Percentiles rank a stretch among this genome's conserved stretches.
Evolutionary conservation across 2,329 filamentous ascomycete genomes (phyloP).

Genomic region (Ceratocystis ficicola): DNA sequence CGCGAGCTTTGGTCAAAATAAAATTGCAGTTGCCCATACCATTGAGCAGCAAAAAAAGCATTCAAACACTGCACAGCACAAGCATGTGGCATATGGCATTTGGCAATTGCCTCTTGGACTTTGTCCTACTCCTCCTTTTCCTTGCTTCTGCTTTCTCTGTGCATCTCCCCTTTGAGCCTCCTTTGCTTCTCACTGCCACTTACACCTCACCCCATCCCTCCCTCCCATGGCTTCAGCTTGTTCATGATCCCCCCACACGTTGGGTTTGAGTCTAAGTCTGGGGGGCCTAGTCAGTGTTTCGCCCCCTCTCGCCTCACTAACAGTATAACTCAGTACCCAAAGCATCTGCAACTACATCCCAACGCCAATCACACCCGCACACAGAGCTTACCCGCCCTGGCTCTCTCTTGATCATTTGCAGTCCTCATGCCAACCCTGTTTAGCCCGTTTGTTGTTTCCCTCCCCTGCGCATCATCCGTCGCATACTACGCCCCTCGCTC

Average conservation of each 20-base stretch:
- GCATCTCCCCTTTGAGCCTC: no score
- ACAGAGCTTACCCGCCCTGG: not conserved
- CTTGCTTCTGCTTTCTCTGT: not conserved
- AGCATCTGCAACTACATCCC: no score
- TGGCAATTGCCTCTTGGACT: not conserved
- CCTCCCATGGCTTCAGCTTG: no score
- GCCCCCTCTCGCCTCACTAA: no score
- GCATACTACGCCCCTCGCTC: not conserved
- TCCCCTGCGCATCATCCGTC: not conserved
- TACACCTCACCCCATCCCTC: no score
- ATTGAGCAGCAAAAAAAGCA: not conserved
- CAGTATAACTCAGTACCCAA: no score
- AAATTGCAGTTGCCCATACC: conserved; percentile 5
- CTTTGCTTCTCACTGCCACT: no score
- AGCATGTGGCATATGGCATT: not conserved
- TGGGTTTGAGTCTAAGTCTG: no score
- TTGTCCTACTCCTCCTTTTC: no score
- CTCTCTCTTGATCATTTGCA: not conserved
- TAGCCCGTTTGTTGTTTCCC: not conserved
- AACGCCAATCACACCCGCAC: no score
- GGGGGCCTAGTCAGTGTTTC: no score
- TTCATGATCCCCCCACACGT: no score
- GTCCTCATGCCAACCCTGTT: not conserved
- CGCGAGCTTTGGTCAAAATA: conserved; percentile 10
- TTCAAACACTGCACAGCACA: not conserved